phyloP scores from a whole-genome alignment of 2,329 filamentous ascomycete species.

The Colletotrichum sojae region DNA sequence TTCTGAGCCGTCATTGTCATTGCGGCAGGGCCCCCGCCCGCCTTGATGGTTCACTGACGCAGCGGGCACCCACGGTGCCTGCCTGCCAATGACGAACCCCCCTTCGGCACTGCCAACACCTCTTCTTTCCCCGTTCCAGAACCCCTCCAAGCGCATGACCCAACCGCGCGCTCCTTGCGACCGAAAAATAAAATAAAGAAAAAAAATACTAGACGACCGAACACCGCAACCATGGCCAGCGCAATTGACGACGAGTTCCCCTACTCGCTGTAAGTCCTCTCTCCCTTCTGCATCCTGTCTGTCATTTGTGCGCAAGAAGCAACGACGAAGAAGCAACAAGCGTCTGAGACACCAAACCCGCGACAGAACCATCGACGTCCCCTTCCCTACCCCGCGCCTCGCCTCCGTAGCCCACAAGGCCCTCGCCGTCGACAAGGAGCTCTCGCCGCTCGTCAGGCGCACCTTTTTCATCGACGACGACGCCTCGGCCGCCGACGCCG shows the following conservation, averaged over 20 bases:
- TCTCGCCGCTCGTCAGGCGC: slow-evolving; percentile 86
- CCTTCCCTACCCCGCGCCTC: slow-evolving; percentile 85
- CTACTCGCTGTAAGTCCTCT: slow-evolving; percentile 70
- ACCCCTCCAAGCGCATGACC: slow-evolving; percentile 1
- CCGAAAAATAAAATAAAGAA: background rate
- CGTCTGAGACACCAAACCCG: slow-evolving; percentile 58
- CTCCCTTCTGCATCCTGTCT: slow-evolving; percentile 11
- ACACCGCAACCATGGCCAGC: slow-evolving; percentile 52
- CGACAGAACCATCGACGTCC: slow-evolving; percentile 74
- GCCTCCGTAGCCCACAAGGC: slow-evolving; percentile 82
- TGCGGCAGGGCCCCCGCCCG: background rate
- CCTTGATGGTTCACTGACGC: background rate
- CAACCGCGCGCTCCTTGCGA: background rate
- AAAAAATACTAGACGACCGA: background rate
- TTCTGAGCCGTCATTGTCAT: slow-evolving; percentile 5
- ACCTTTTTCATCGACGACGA: slow-evolving; percentile 69
- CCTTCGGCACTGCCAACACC: background rate
- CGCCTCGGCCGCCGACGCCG: slow-evolving; percentile 42
- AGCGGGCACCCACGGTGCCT: background rate
- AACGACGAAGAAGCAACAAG: slow-evolving; percentile 33
- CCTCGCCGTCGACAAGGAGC: slow-evolving; percentile 88
- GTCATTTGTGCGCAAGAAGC: background rate
- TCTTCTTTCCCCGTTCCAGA: slow-evolving; percentile 11
- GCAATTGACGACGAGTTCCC: slow-evolving; percentile 66
- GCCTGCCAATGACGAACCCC: slow-evolving; percentile 25